Evolutionary conservation across 768 basidiomycete genomes (phyloP).

Genomic region (Daedaleopsis sinensis): DNA sequence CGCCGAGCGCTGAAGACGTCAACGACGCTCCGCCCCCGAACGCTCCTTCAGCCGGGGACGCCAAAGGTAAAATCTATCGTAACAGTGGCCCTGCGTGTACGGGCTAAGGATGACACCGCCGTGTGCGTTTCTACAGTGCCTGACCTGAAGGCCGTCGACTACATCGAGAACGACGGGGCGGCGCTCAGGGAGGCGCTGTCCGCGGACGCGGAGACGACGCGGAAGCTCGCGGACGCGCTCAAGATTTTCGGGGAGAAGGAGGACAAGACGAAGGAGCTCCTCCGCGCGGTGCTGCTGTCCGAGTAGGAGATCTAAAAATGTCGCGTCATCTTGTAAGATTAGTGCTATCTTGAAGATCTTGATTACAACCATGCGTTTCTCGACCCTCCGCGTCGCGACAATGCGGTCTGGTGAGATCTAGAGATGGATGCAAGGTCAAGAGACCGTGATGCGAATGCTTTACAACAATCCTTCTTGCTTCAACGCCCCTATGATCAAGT

Average conservation of each 20-base stretch:
- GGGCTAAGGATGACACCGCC: too few species aligned
- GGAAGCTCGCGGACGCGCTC: slow-evolving; percentile 50
- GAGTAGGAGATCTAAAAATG: not conserved
- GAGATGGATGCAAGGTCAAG: too few species aligned
- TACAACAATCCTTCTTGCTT: slow-evolving; percentile 70
- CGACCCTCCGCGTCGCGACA: too few species aligned
- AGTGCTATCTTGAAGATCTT: too few species aligned
- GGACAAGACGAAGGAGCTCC: slow-evolving; percentile 39
- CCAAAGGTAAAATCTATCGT: not conserved
- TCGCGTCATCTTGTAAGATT: too few species aligned
- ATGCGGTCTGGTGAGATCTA: too few species aligned
- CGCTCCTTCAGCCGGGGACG: not conserved
- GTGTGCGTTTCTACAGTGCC: not conserved
- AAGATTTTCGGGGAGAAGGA: slow-evolving; percentile 48
- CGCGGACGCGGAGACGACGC: slow-evolving; percentile 40
- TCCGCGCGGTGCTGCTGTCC: slow-evolving; percentile 23
- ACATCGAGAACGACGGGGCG: slow-evolving; percentile 38
- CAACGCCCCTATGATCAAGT: slow-evolving; percentile 76
- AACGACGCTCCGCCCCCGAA: not conserved
- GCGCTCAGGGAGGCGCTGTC: slow-evolving; percentile 40
- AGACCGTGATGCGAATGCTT: too few species aligned
- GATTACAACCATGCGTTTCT: too few species aligned
- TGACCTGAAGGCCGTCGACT: slow-evolving; percentile 31
- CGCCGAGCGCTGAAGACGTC: not conserved
- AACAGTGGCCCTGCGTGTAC: too few species aligned